Percentiles rank a stretch among this genome's conserved stretches.
These are phyloP conservation scores for Anthracocystis setariae DNA, from an alignment of 1,284 basidiomycete species.

Conservation along the genomic window DNA sequence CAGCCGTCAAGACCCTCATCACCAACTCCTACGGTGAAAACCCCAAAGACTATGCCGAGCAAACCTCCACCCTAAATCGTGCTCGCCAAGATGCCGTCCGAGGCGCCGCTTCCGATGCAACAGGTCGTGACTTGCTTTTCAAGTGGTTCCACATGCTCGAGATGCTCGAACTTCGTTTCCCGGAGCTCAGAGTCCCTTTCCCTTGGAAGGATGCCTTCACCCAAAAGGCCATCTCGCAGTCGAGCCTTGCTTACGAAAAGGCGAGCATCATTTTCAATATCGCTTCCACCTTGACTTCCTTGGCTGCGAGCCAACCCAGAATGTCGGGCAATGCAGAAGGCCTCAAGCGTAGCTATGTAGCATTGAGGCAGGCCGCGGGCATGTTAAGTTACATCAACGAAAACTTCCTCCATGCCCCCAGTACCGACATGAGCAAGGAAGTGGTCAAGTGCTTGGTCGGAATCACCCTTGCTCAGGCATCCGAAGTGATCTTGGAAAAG, in stretches of 20 bases:
- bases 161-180: constrained; percentile 93
- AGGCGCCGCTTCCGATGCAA: constrained; percentile 81
- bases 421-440: constrained; percentile 92
- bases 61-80: constrained; percentile 84
- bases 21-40: constrained; percentile 91
- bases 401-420: constrained; percentile 97
- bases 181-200: constrained; percentile 94
- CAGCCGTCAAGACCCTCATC: constrained; percentile 85
- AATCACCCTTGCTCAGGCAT: constrained; percentile 89
- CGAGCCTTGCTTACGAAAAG: constrained; percentile 97
- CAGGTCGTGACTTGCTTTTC: constrained; percentile 85
- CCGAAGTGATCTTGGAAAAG: constrained; percentile 96
- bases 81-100: constrained; percentile 93
- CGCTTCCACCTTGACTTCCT: constrained; percentile 88
- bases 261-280: constrained; percentile 98
- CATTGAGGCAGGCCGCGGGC: constrained; percentile 89
- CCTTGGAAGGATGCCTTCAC: constrained; percentile 97
- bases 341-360: constrained; percentile 92
- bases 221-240: constrained; percentile 86
- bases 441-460: constrained; percentile 91
- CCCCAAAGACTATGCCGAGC: constrained; percentile 84
- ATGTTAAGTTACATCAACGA: constrained; percentile 99
- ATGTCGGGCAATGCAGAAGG: constrained; percentile 74
- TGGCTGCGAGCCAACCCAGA: constrained; percentile 80
- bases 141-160: constrained; percentile 99